Base-by-base conservation (phyloP, 495 filamentous ascomycete genomes). In the Aspergillus asperescens region DNA sequence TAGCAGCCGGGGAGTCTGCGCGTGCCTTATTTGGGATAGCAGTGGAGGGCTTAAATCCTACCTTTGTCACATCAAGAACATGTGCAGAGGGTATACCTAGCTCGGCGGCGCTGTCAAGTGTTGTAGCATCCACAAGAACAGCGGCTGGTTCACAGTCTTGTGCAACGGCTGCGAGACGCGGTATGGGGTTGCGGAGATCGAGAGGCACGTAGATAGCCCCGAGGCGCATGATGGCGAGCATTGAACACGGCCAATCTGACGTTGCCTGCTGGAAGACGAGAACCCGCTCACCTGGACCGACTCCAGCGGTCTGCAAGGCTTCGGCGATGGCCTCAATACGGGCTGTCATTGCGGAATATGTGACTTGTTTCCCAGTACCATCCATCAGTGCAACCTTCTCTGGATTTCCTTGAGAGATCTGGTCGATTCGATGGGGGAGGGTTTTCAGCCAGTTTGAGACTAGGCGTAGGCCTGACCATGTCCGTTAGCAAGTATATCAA, bases 181-280 rank as follows among this genome's bases (percentile, higher is more conserved):
- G 3, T 1, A 23, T 4, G 4, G 56, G 38, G 12, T 20, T 39
- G 1, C 50, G 38, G 12, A 42, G 9, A 37, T 84, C 80, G 4
- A 86, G 50, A 0, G 81, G 81, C 2, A 83, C 58, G 48, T 82
- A 84, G 2, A 71, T 53, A 4, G 58, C 72, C 0, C 79, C 81
- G 25, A 78, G 18, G 0, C 70, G 63, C 54, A 76, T 42, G 35
- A 83, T 75, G 7, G 77, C 81, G 0, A 84, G 68, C 22, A 83
- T 50, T 12, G 29, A 31, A 12, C 29, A 31, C 8, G 13, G 9
- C 3, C 8, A 31, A 12, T 31, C 29, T 2, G 29, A 7, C 8
- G 29, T 31, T 7, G 29, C 8, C 4, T 31, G 8, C 29, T 31
- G 29, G 29, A 10, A 31, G 9, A 31, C 29, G 9, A 7, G 8